Evolutionary conservation across 441 rosid genomes (phyloP), one percentile per base, ranked within the genome.

Genomic region (Erodium moschatum): DNA sequence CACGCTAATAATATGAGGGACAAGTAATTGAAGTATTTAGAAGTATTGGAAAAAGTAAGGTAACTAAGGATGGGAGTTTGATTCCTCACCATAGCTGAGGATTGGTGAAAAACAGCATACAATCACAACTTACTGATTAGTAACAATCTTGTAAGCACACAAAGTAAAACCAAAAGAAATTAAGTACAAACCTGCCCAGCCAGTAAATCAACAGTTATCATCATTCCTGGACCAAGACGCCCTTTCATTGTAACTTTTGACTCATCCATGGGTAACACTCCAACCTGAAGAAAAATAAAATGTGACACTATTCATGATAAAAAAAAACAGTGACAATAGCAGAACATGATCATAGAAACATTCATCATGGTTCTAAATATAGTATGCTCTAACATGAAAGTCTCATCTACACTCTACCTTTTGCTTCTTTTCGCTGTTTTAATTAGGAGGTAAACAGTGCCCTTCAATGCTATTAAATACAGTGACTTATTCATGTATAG

Each of bases 141-240:
- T 63, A 63, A 13, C 10, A 63, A 29, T n/a, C 15, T 29, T 27
- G 15, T 63, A 31, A 63, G 42, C 5, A 13, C 52, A 72, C 21
- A 12, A 19, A 67, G 31, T 16, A 65, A 35, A 68, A 44, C 16
- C 19, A 64, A 38, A 77, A 8, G 76, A 75, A 77, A 67, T 15
- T 74, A 65, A 29, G 74, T 73, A 85, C 89, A 66, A 71, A 91
- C 99, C 99, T 91, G 94, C 70, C 99, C 99, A 81, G 82, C 82
- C 52, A 69, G 81, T 79, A 94, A 76, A 81, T 94, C 97, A 74
- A 82, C 99, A 67, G 94, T 70, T 76, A 94, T 91, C 99, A 94
- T 94, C 99, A 94, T 94, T 75, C 99, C 99, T 20, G 99, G 99
- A 78, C 99, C 99, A 50, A 94, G 85, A 70, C 97, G 96, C 50